Conservation (phyloP, 768 basidiomycete species). For the Mrakia hoshinonis region DNA sequence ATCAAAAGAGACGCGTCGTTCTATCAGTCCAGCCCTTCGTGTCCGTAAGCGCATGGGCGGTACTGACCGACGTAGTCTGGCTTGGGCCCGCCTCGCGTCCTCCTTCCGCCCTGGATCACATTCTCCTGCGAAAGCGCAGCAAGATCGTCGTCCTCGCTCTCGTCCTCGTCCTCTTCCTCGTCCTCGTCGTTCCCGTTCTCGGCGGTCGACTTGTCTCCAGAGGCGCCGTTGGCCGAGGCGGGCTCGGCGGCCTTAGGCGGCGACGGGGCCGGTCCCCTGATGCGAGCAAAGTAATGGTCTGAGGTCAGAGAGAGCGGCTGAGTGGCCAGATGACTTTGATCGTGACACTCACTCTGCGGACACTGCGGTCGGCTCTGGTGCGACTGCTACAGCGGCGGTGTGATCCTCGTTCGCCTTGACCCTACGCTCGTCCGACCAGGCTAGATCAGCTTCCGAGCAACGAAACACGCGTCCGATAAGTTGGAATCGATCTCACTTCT, state of each 20-base stretch:
- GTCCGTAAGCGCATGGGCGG: not conserved
- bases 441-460: not conserved
- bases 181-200: not conserved
- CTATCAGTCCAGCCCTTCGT: not conserved
- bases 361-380: not conserved
- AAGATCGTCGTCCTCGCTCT: not conserved
- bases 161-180: not conserved
- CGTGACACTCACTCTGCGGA: not conserved
- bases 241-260: not conserved
- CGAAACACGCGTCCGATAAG: no score
- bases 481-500: not conserved
- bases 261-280: constrained; percentile 4
- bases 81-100: not conserved
- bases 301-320: not conserved
- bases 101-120: constrained; percentile 8
- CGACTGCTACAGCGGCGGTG: not conserved
- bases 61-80: constrained; percentile 3
- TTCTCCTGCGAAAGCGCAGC: not conserved
- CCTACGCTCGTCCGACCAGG: not conserved
- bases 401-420: not conserved
- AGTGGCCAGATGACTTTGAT: not conserved
- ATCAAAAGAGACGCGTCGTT: not conserved
- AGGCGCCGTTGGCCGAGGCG: not conserved
- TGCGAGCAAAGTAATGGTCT: not conserved
- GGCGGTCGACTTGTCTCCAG: not conserved